Conservation (phyloP, 805 yeast genomes). For the Metschnikowia rubicola region DNA sequence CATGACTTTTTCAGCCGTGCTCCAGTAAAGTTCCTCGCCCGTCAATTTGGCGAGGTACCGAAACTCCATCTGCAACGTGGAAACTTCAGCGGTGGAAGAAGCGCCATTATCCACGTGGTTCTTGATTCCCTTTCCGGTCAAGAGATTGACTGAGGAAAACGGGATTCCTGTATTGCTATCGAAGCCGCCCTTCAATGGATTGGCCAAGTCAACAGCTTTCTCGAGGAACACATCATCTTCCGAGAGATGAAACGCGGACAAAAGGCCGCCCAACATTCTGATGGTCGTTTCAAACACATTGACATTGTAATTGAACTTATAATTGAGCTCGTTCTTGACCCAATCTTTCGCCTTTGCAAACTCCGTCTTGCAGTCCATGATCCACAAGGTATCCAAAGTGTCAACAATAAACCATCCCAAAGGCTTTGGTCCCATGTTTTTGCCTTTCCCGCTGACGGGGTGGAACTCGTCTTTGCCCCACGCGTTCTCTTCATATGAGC, state of each 20-base stretch:
- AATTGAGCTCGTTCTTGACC: slow-evolving; percentile 67
- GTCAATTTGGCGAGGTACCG: slow-evolving; percentile 78
- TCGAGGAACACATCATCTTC: slow-evolving; percentile 68
- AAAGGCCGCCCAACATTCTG: slow-evolving; percentile 89
- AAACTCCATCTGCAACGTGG: slow-evolving; percentile 83
- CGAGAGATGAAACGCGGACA: slow-evolving; percentile 74
- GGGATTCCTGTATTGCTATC: slow-evolving; percentile 69
- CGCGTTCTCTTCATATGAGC: slow-evolving; percentile 66
- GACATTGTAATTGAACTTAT: slow-evolving; percentile 69
- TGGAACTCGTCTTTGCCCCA: slow-evolving; percentile 82
- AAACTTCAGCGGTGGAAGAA: slow-evolving; percentile 84
- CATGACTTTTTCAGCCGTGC: slow-evolving; percentile 71
- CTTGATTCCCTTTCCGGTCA: slow-evolving; percentile 55
- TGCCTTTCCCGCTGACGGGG: slow-evolving; percentile 60
- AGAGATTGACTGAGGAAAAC: slow-evolving; percentile 70
- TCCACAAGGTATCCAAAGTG: slow-evolving; percentile 72
- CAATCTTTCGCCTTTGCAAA: slow-evolving; percentile 63
- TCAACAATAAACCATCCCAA: slow-evolving; percentile 94
- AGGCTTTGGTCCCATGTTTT: slow-evolving; percentile 77
- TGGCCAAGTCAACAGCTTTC: slow-evolving; percentile 77
- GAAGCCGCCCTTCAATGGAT: slow-evolving; percentile 67
- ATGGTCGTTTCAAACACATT: slow-evolving; percentile 93
- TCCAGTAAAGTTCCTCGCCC: slow-evolving; percentile 78
- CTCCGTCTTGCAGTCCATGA: slow-evolving; percentile 71
- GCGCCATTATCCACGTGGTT: slow-evolving; percentile 73